A percentile compares a stretch with the other conserved stretches of the same genome.
Conservation (phyloP, 768 basidiomycete species). For the Mrakia gelida region DNA sequence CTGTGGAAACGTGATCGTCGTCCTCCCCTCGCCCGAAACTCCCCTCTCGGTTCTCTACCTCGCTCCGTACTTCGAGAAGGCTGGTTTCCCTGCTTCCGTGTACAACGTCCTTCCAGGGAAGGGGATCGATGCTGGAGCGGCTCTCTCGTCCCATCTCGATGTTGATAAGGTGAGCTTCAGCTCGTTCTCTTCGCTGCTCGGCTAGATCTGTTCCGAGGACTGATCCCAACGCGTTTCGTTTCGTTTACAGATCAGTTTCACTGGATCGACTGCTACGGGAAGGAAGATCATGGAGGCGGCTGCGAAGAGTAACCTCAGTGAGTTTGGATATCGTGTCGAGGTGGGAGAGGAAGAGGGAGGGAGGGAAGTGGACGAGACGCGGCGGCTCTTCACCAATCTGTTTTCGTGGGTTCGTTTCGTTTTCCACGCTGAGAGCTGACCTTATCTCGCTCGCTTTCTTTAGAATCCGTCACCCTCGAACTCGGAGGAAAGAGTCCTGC, state of each 20-base stretch:
- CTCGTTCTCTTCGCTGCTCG: conserved; percentile 19
- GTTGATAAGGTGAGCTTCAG: conserved; percentile 63
- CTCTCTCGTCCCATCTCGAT: conserved; percentile 55
- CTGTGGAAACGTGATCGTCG: conserved; percentile 25
- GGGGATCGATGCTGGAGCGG: conserved; percentile 33
- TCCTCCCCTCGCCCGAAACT: conserved; percentile 34
- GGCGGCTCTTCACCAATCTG: too few relatives aligned
- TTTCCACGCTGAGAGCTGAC: too few relatives aligned
- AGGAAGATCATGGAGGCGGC: conserved; percentile 75
- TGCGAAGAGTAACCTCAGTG: conserved; percentile 68
- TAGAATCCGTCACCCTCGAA: conserved; percentile 75
- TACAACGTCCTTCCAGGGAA: conserved; percentile 35
- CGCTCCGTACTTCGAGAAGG: conserved; percentile 32
- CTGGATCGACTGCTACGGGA: conserved; percentile 75
- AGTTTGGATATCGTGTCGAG: not conserved
- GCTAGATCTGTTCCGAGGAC: not conserved
- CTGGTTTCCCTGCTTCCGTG: conserved; percentile 35
- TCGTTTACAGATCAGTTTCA: conserved; percentile 41
- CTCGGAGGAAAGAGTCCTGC: conserved; percentile 56
- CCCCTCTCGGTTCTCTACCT: conserved; percentile 33
- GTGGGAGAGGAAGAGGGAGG: not conserved
- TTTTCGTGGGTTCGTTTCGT: too few relatives aligned
- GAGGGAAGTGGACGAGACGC: too few relatives aligned
- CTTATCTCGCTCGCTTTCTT: not conserved
- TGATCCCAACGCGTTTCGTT: not conserved